Conservation (phyloP, 768 basidiomycete genomes). For the Agrocybe pediades region DNA sequence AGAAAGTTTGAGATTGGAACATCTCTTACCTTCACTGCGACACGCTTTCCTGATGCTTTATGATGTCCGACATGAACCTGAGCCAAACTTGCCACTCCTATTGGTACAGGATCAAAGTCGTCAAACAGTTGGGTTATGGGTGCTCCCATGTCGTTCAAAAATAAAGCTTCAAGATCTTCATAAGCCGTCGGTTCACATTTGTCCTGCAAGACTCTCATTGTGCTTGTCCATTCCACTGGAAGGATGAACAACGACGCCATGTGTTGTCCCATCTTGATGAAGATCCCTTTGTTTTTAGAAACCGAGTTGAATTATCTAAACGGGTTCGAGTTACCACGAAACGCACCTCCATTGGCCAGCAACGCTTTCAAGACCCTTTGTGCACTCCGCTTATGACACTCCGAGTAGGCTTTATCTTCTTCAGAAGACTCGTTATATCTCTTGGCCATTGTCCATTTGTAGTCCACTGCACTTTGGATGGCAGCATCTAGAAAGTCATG, state of each 20-base stretch:
- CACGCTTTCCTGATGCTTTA: constrained; percentile 66
- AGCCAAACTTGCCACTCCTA: constrained; percentile 94
- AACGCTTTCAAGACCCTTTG: constrained; percentile 78
- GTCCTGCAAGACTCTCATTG: constrained; percentile 74
- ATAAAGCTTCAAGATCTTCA: constrained; percentile 73
- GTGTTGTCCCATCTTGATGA: constrained; percentile 92
- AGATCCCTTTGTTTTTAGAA: constrained; percentile 55
- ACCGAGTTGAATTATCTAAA: background rate
- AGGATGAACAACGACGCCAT: constrained; percentile 63
- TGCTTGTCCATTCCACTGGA: constrained; percentile 53
- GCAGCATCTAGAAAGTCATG: constrained; percentile 52
- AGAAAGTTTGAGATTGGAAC: background rate
- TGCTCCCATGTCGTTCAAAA: constrained; percentile 76
- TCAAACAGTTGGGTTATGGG: constrained; percentile 77
- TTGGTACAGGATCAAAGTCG: constrained; percentile 83
- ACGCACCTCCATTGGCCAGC: constrained; percentile 82
- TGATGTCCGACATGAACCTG: constrained; percentile 90
- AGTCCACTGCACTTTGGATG: constrained; percentile 64
- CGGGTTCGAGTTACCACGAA: background rate
- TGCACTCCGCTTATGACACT: constrained; percentile 86
- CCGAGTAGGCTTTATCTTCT: constrained; percentile 57
- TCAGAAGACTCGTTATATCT: constrained; percentile 53
- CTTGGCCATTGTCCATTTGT: constrained; percentile 66
- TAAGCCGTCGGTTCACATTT: constrained; percentile 90
- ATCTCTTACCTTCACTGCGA: constrained; percentile 78